Conservation (phyloP, 1,284 basidiomycete genomes). For the Cutaneotrichosporon arboriforme region DNA sequence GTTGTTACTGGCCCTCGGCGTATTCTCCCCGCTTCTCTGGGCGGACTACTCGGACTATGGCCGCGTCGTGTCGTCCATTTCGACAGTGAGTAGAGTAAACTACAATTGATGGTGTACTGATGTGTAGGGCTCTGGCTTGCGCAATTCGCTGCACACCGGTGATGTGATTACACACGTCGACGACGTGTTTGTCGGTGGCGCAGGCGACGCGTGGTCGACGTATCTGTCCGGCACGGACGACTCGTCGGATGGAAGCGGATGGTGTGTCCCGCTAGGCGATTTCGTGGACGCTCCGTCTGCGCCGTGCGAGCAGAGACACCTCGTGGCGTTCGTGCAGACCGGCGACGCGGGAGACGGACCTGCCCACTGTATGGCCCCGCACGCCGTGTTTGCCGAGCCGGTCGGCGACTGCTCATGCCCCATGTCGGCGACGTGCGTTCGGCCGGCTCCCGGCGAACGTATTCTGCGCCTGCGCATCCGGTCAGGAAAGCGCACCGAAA, state of each 20-base stretch:
- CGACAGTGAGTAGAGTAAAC: conserved; percentile 15
- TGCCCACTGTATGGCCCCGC: conserved; percentile 28
- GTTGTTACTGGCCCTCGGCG: conserved; percentile 4
- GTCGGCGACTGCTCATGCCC: conserved; percentile 7
- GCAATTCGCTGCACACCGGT: conserved; percentile 23
- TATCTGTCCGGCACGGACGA: conserved; percentile 23
- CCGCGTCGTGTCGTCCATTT: conserved; percentile 26
- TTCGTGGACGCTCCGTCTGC: conserved; percentile 6
- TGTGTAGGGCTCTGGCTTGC: neutral
- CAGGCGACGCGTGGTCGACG: conserved; percentile 24
- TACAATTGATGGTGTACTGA: neutral
- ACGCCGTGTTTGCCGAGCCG: conserved; percentile 23
- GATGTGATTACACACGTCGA: conserved; percentile 39
- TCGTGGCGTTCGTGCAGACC: conserved; percentile 9
- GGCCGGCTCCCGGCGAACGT: conserved; percentile 20
- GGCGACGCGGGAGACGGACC: conserved; percentile 16
- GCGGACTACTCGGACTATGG: conserved; percentile 22
- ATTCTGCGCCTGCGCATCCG: conserved; percentile 31
- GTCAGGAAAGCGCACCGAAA: conserved; percentile 6
- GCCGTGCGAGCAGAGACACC: conserved; percentile 7
- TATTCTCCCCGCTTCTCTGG: conserved; percentile 26
- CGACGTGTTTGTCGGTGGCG: conserved; percentile 25
- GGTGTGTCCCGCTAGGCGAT: conserved; percentile 13
- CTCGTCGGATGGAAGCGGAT: neutral
- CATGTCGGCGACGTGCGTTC: conserved; percentile 29